These are phyloP conservation scores for Phaeolepiota aurea DNA, from an alignment of 768 basidiomycete genomes.

Conservation along the genomic window DNA sequence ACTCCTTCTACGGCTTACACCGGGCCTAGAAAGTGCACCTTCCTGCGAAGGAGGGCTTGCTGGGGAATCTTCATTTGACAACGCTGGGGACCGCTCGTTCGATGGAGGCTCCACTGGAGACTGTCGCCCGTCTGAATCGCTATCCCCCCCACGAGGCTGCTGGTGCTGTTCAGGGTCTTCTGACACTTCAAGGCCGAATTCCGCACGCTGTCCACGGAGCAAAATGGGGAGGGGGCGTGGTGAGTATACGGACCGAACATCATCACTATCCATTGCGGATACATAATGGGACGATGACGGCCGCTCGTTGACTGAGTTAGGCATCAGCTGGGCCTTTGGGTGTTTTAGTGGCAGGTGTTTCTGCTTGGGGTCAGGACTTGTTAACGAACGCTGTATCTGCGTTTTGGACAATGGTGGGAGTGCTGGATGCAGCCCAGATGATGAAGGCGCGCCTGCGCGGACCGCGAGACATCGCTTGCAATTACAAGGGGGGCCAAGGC, in stretches of 20 bases:
- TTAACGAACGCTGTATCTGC: constrained; percentile 15
- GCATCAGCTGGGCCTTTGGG: background rate
- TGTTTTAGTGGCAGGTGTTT: background rate
- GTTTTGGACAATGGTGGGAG: constrained; percentile 9
- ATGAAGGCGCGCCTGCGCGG: constrained; percentile 7
- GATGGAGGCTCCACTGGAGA: constrained; percentile 2
- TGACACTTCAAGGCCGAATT: constrained; percentile 14
- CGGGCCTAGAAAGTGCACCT: constrained; percentile 12
- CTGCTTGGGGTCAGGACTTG: constrained; percentile 8
- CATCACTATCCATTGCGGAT: background rate
- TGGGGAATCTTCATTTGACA: background rate
- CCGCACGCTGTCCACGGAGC: constrained; percentile 24
- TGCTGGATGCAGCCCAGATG: background rate
- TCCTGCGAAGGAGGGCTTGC: constrained; percentile 5
- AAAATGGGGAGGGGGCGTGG: constrained; percentile 33
- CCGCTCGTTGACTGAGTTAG: too few relatives aligned
- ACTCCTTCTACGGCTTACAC: constrained; percentile 41
- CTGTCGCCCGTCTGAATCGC: background rate
- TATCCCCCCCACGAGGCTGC: background rate
- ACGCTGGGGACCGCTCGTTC: background rate
- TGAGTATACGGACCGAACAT: constrained; percentile 18
- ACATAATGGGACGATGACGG: background rate
- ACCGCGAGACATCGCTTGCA: constrained; percentile 17
- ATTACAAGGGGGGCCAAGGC: constrained; percentile 9
- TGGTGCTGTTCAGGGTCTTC: background rate